These are phyloP conservation scores for Neurospora sp. DNA, from an alignment of 495 filamentous ascomycete genomes.

Conservation along the genomic window DNA sequence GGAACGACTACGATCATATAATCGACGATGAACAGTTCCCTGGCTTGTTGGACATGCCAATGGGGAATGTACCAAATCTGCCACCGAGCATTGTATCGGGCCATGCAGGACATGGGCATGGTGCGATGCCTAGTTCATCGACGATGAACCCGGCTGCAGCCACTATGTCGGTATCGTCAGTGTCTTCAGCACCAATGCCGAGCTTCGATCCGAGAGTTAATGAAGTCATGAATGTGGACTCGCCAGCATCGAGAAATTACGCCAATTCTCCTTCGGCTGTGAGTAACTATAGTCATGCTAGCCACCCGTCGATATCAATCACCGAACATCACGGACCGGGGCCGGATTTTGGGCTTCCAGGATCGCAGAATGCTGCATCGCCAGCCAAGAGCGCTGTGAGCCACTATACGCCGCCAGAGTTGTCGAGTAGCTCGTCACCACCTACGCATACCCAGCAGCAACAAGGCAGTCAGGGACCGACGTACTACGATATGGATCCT, in stretches of 20 bases:
- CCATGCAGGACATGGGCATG: not conserved
- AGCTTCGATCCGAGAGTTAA: conserved; percentile 17
- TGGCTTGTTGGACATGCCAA: conserved; percentile 33
- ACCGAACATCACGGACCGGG: not conserved
- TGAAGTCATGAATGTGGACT: conserved; percentile 27
- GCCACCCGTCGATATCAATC: conserved; percentile 15
- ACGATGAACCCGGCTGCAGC: conserved; percentile 29
- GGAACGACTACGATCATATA: conserved; percentile 27
- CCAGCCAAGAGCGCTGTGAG: conserved; percentile 35
- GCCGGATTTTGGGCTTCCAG: not conserved
- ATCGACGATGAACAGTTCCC: conserved; percentile 34
- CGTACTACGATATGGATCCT: not conserved
- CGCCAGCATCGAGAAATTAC: conserved; percentile 14
- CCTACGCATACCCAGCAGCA: conserved; percentile 7
- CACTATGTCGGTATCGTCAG: conserved; percentile 8
- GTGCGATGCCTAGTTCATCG: conserved; percentile 9
- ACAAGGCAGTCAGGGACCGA: not conserved
- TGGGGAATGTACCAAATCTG: conserved; percentile 14
- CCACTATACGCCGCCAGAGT: conserved; percentile 23
- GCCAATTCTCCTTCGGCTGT: conserved; percentile 25
- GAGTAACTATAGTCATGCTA: conserved; percentile 18
- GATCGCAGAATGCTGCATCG: conserved; percentile 26
- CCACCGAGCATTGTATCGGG: not conserved
- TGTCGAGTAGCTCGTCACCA: conserved; percentile 40
- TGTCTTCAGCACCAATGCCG: conserved; percentile 32